phyloP scores from a whole-genome alignment of 2,329 filamentous ascomycete species.

The Fonsecaea nubica region DNA sequence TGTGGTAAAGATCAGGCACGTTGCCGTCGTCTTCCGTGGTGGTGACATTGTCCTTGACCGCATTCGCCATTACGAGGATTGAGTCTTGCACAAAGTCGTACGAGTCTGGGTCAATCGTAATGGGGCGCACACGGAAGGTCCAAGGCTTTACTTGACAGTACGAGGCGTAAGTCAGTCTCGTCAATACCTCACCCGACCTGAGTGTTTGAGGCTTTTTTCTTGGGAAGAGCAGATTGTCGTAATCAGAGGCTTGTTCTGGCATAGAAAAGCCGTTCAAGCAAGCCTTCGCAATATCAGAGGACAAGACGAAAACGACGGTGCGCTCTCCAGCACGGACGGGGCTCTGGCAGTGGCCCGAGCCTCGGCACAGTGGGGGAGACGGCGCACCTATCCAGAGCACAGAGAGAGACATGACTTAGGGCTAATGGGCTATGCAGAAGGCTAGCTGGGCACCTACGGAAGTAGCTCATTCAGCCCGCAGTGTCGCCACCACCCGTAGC shows the following conservation, averaged over 20 bases:
- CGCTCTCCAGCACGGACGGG: conserved; percentile 6
- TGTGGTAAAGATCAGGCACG: background rate
- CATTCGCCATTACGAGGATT: background rate
- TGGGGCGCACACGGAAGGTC: conserved; percentile 1
- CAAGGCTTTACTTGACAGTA: background rate
- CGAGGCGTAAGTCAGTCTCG: too few species aligned
- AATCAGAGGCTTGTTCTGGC: conserved; percentile 9
- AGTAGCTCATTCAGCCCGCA: conserved; percentile 2
- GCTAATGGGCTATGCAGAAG: background rate
- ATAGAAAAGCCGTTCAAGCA: background rate
- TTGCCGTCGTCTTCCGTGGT: conserved; percentile 2
- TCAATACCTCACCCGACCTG: background rate
- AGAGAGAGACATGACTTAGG: conserved; percentile 2
- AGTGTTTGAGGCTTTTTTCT: conserved; percentile 2
- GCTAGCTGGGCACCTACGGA: conserved; percentile 1
- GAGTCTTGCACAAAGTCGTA: background rate
- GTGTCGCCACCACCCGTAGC: background rate
- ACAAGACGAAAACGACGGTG: background rate
- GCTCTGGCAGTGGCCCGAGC: conserved; percentile 8
- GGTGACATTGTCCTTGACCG: background rate
- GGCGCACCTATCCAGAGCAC: background rate
- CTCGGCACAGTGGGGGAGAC: conserved; percentile 1
- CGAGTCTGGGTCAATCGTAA: background rate
- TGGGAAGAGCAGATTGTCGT: background rate
- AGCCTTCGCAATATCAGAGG: background rate